phyloP scores from a whole-genome alignment of 768 basidiomycete genomes.

The Sistotremastrum suecicum region DNA sequence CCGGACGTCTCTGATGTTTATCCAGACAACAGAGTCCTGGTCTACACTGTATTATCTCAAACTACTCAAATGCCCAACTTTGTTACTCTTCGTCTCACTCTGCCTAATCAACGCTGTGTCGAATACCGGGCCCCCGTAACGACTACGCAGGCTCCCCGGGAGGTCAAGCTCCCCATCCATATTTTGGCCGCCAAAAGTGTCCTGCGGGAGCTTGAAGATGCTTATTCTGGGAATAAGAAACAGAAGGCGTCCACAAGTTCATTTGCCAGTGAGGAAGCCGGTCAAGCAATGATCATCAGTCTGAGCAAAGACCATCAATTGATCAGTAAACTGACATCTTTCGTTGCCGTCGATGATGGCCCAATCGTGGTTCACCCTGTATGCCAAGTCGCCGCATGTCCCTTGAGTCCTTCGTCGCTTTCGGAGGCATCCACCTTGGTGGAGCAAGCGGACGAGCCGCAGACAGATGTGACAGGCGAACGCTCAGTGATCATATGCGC shows the following conservation, averaged over 20 bases:
- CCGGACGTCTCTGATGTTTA: conserved; percentile 13
- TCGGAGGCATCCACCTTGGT: too few relatives aligned
- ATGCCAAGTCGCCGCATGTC: too few relatives aligned
- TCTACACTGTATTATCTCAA: conserved; percentile 18
- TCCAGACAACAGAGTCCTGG: conserved; percentile 19
- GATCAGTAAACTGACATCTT: conserved; percentile 38
- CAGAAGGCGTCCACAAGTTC: conserved; percentile 17
- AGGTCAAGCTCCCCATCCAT: conserved; percentile 27
- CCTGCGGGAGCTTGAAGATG: conserved; percentile 34
- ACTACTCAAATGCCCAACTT: conserved; percentile 12
- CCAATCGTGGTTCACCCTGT: too few relatives aligned
- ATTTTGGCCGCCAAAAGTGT: conserved; percentile 38
- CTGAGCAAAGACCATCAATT: conserved; percentile 39
- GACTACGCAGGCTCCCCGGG: not conserved
- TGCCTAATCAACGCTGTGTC: conserved; percentile 7
- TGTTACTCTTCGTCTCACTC: conserved; percentile 15
- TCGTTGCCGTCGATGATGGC: conserved; percentile 32
- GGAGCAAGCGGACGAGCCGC: too few relatives aligned
- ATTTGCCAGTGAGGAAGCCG: conserved; percentile 7
- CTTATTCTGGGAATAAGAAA: conserved; percentile 6
- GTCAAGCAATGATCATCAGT: conserved; percentile 27
- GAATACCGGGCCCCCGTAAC: conserved; percentile 12
- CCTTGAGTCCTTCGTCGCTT: too few relatives aligned
- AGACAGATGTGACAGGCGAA: too few relatives aligned
- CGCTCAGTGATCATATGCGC: too few relatives aligned